Evolutionary conservation across 257 asterid genomes (phyloP).

Genomic region (Primulina eburnea): DNA sequence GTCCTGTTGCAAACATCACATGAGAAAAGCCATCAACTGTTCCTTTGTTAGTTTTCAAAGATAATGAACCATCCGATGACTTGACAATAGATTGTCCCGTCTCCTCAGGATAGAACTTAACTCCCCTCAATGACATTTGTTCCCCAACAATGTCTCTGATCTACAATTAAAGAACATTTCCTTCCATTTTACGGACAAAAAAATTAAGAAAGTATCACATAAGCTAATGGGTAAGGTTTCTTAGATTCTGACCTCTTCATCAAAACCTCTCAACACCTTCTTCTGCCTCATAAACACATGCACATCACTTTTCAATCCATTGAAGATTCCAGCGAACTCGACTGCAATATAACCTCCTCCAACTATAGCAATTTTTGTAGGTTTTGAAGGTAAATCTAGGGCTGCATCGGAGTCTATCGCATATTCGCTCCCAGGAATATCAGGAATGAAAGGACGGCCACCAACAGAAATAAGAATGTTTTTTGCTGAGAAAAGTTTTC

Average conservation of each 20-base stretch:
- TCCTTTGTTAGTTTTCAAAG: slow-evolving; percentile 85
- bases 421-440: slow-evolving; percentile 84
- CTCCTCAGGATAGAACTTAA: slow-evolving; percentile 85
- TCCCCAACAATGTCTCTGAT: slow-evolving; percentile 88
- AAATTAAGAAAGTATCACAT: slow-evolving; percentile 17
- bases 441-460: slow-evolving; percentile 96
- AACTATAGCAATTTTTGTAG: slow-evolving; percentile 81
- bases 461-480: slow-evolving; percentile 90
- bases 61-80: slow-evolving; percentile 73
- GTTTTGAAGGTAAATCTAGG: slow-evolving; percentile 84
- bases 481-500: slow-evolving; percentile 83
- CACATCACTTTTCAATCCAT: slow-evolving; percentile 78
- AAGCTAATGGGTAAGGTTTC: slow-evolving; percentile 11
- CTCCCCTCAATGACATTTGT: slow-evolving; percentile 84
- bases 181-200: slow-evolving; percentile 15
- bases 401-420: slow-evolving; percentile 97
- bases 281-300: slow-evolving; percentile 95
- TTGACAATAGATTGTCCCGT: slow-evolving; percentile 73
- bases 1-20: slow-evolving; percentile 96
- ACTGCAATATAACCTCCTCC: slow-evolving; percentile 99
- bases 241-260: slow-evolving; percentile 67
- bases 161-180: slow-evolving; percentile 42
- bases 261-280: slow-evolving; percentile 87
- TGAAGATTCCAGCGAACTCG: slow-evolving; percentile 98
- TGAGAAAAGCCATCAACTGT: slow-evolving; percentile 84